Evolutionary conservation across 805 yeast species (phyloP).

Genomic region (Kluyveromyces wickerhamii): DNA sequence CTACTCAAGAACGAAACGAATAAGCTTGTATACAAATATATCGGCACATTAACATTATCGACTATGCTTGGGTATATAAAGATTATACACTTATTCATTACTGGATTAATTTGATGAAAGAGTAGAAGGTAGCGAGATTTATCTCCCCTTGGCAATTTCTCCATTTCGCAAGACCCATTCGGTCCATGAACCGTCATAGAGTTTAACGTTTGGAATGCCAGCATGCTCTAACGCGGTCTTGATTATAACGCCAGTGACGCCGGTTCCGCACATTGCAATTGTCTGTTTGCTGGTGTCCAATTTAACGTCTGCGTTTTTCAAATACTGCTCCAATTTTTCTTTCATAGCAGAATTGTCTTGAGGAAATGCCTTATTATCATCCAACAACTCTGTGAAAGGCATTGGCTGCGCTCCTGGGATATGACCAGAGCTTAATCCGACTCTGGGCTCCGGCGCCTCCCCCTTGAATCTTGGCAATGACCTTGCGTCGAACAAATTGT

Average conservation of each 20-base stretch:
- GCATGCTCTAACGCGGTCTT: constrained; percentile 63
- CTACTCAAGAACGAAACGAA: no score
- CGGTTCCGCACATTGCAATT: constrained; percentile 91
- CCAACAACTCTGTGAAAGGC: constrained; percentile 62
- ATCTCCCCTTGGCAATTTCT: constrained; percentile 15
- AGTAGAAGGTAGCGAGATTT: no score
- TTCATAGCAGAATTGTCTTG: constrained; percentile 23
- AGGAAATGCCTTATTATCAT: constrained; percentile 40
- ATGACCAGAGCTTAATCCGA: constrained; percentile 85
- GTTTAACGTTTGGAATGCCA: constrained; percentile 40
- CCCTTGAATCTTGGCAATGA: constrained; percentile 70
- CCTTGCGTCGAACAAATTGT: constrained; percentile 74
- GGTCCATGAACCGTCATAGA: constrained; percentile 86
- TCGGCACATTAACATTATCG: no score
- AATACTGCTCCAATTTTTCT: constrained; percentile 38
- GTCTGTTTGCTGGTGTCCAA: constrained; percentile 48
- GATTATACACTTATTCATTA: no score
- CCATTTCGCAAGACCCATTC: constrained; percentile 28
- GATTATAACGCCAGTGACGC: constrained; percentile 87
- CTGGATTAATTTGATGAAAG: no score
- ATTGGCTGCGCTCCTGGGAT: constrained; percentile 71
- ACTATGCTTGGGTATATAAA: no score
- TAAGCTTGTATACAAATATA: no score
- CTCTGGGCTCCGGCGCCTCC: constrained; percentile 77
- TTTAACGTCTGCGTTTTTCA: constrained; percentile 35